Base-by-base conservation (phyloP, 352 stramenopile genomes). In the Phytophthora hybrid region DNA sequence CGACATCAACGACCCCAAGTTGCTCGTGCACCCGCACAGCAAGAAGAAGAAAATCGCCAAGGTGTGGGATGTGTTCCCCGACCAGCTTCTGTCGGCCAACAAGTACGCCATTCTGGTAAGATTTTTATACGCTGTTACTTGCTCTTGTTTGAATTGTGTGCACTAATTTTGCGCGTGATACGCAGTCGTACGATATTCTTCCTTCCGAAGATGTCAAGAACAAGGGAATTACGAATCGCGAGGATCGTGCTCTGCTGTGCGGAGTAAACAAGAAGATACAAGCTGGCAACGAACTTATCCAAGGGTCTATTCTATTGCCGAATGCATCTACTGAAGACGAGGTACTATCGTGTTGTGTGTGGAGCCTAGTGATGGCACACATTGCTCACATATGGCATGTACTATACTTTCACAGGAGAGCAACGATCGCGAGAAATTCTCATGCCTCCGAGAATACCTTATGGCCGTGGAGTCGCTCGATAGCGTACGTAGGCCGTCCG, bases 11-110 rank as follows among this genome's bases (percentile, higher is more conserved):
- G 83, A 92, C 34, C 54, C 83, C 3, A 83, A 88, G 64, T 77
- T 89, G 44, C 75, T 96, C 29, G 82, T 94, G 34, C 89, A 96
- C 64, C 89, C 89, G 61, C 92, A 93, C 73, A 93, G 86, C 59
- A 93, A 93, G 77, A 92, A 82, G 57, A 88, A 93, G 71, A 94
- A 95, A 77, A 63, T 82, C n/a, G 81, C 80, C 65, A 93, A 96
- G 72, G 67, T 88, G 10, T 96, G 89, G 89, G 87, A 96, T 63
- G 89, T 96, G 5, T 90, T 93, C 34, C 89, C 89, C 4, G 89
- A 96, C 65, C 84, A 91, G 47, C 16, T 92, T n/a, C 73, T 96
- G 53, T 86, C 78, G 21, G 75, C 86, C 31, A 96, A 96, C 79
- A 93, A 93, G 67, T 96, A 95, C 58, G 79, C 89, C 16, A 90